These are phyloP conservation scores for Agaricales sp. DNA, from an alignment of 1,284 basidiomycete genomes.

Conservation along the genomic window DNA sequence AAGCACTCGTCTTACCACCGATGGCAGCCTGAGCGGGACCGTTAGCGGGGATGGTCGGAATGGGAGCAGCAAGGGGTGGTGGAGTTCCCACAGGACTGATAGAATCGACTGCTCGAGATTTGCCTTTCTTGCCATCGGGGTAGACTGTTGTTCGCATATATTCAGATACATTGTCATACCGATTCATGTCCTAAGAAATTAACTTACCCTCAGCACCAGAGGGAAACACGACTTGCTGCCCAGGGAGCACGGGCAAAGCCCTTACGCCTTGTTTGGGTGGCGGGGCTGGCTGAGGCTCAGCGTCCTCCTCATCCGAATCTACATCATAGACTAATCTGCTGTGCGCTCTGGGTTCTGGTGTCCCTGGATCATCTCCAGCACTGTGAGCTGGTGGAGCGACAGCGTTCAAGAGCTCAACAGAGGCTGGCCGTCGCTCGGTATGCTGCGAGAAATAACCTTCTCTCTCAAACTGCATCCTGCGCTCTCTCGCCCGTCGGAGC, in stretches of 20 bases:
- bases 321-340: slow-evolving; percentile 21
- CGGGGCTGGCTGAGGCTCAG: slow-evolving; percentile 6
- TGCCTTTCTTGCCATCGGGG: not conserved
- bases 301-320: slow-evolving; percentile 25
- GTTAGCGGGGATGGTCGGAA: slow-evolving; percentile 4
- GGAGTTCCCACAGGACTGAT: not conserved
- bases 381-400: not conserved
- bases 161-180: not conserved
- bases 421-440: slow-evolving; percentile 32
- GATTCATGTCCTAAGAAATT: not conserved
- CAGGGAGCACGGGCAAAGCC: slow-evolving; percentile 10
- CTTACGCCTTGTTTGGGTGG: slow-evolving; percentile 17
- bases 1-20: slow-evolving; percentile 54
- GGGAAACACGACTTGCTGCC: too few species aligned
- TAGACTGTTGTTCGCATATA: not conserved
- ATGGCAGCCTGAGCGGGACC: slow-evolving; percentile 15
- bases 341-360: slow-evolving; percentile 12
- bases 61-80: slow-evolving; percentile 12
- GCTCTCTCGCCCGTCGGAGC: slow-evolving; percentile 19
- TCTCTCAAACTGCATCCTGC: slow-evolving; percentile 24
- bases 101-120: not conserved
- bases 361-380: slow-evolving; percentile 31
- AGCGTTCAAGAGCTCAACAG: not conserved
- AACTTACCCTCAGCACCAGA: slow-evolving; percentile 6
- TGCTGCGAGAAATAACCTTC: slow-evolving; percentile 67